Evolutionary conservation across 208 protist genomes (phyloP).

Genomic region (Leishmania guyanensis): DNA sequence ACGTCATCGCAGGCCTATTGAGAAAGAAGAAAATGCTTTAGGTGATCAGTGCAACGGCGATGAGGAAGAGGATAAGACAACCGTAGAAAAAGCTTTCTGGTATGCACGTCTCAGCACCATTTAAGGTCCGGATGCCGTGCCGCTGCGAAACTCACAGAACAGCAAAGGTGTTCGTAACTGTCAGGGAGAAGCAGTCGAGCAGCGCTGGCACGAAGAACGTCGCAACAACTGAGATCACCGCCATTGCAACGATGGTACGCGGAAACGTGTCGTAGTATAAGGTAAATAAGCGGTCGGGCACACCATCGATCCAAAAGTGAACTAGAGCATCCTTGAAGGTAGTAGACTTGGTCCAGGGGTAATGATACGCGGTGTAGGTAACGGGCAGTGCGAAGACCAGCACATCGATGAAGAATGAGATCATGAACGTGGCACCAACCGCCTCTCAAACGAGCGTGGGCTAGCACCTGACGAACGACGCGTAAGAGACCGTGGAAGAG

Average conservation of each 20-base stretch:
- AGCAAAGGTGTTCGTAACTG: slow-evolving; percentile 1
- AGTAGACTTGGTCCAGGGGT: background rate
- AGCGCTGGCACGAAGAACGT: background rate
- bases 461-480: background rate
- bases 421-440: background rate
- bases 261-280: background rate
- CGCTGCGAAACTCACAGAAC: slow-evolving; percentile 9
- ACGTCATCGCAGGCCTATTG: background rate
- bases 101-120: background rate
- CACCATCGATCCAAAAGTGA: slow-evolving; percentile 13
- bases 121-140: slow-evolving; percentile 12
- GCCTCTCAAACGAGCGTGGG: background rate
- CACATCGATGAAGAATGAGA: background rate
- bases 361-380: slow-evolving; percentile 8
- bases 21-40: background rate
- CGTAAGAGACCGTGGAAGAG: background rate
- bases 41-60: background rate
- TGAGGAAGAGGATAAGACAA: background rate
- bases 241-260: background rate
- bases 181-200: slow-evolving; percentile 3
- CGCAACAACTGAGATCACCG: background rate
- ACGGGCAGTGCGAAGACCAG: background rate
- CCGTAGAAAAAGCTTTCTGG: background rate
- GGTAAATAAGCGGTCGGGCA: background rate
- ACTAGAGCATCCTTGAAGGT: background rate